Base-by-base conservation (phyloP, 139 green algal genomes). In the Diplosphaera chodatii region DNA sequence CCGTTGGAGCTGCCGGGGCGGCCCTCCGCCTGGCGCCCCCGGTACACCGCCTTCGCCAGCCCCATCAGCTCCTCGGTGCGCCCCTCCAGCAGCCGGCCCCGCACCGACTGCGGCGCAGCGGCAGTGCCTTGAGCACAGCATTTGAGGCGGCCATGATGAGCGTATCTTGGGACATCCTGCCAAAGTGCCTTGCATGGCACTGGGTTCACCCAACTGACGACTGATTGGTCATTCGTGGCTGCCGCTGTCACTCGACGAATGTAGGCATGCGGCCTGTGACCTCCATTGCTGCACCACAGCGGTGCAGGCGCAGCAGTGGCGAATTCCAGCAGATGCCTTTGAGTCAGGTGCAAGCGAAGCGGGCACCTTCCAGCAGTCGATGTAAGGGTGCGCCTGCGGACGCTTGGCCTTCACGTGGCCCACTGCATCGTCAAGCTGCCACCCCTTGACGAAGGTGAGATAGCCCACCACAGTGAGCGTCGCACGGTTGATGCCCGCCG, bases 401-500 rank as follows among this genome's bases (percentile, higher is more conserved):
- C 85, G 67, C 4, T 32, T 62, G 27, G 63, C n/a, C 55, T 82
- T 81, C 25, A 91, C 78, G 6, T 75, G n/a, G 3, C 67, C 32
- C 65, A 86, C 18, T 20, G 85, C 83, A 27, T 82, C 73, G 5
- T 87, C 67, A 32, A 87, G 68, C 15, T 56, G 28, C 65, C 33
- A 27, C 23, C 70, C 77, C 74, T 85, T 62, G 15, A 86, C 75
- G 62, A 87, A 94, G 8, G 88, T 94, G 23, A 92, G 74, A 73
- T 92, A 92, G 20, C 85, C 87, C 5, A 94, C 67, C 6, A 87
- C 82, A 1, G 83, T 88, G 23, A 94, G 82, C 3, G 82, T 84
- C 25, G 88, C 88, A 18, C 88, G 78, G 71, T 94, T 94, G 83
- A 94, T 94, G 22, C 88, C 88, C 27, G 88, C 88, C 15, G 88